Percentiles rank a stretch among this genome's conserved stretches.
Evolutionary conservation across 2,329 filamentous ascomycete genomes (phyloP).

Genomic region (Dactylellina leptospora): DNA sequence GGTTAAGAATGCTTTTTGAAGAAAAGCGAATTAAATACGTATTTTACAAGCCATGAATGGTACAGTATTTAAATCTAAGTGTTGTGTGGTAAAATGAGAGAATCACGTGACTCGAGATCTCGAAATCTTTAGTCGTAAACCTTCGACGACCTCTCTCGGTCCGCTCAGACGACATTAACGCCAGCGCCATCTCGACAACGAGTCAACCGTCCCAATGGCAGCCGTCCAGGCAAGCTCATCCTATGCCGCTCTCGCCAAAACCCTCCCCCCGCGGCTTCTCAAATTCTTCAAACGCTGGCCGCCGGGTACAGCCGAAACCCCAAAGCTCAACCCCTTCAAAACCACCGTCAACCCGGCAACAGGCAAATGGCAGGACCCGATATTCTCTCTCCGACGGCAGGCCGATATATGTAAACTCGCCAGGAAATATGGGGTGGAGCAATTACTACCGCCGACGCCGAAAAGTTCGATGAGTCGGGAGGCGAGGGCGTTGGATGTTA

Average conservation of each 20-base stretch:
- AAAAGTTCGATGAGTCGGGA: constrained; percentile 79
- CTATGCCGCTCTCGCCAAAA: constrained; percentile 69
- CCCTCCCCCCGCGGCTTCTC: constrained; percentile 78
- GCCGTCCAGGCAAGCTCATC: constrained; percentile 40
- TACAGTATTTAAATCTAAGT: too few species aligned
- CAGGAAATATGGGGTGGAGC: constrained; percentile 77
- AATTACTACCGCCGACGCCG: constrained; percentile 76
- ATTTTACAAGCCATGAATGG: too few species aligned
- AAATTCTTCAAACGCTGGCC: constrained; percentile 92
- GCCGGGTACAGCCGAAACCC: constrained; percentile 67
- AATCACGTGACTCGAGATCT: constrained; percentile 34
- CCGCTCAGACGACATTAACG: too few species aligned
- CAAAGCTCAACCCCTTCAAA: constrained; percentile 80
- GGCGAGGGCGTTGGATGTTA: constrained; percentile 77
- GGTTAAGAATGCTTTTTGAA: too few species aligned
- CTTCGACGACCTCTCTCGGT: background rate
- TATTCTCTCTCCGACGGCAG: constrained; percentile 84
- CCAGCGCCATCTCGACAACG: too few species aligned
- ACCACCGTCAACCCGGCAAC: constrained; percentile 80
- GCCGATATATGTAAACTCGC: constrained; percentile 91
- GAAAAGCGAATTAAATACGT: too few species aligned
- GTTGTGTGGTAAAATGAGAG: too few species aligned
- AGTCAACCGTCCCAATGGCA: constrained; percentile 49
- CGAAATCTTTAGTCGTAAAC: background rate
- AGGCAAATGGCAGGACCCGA: constrained; percentile 82